phyloP scores from a whole-genome alignment of 2,329 filamentous ascomycete species.

The Dactylellina sp. region DNA sequence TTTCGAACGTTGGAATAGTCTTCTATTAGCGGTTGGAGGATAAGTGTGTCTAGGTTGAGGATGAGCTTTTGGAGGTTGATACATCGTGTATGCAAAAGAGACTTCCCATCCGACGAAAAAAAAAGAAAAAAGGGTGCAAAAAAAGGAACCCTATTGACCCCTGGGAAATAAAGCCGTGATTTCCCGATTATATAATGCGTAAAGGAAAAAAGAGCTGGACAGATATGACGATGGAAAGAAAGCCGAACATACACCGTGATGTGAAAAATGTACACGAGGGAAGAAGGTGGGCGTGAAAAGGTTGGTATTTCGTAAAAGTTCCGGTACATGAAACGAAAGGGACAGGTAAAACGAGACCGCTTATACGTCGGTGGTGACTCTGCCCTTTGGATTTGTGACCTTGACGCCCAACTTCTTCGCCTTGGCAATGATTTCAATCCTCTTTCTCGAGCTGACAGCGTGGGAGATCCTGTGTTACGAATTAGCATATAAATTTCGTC shows the following conservation, averaged over 20 bases:
- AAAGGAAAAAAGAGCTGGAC: constrained; percentile 42
- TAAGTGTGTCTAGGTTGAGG: constrained; percentile 39
- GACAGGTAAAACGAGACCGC: constrained; percentile 18
- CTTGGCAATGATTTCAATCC: constrained; percentile 95
- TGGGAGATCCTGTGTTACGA: constrained; percentile 81
- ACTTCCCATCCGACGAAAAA: constrained; percentile 52
- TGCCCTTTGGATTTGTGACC: constrained; percentile 99
- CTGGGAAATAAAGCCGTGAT: constrained; percentile 19
- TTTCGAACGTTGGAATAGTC: constrained; percentile 56
- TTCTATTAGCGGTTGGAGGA: constrained; percentile 54
- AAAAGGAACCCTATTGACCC: constrained; percentile 18
- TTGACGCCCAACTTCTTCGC: constrained; percentile 99
- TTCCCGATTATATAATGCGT: constrained; percentile 57
- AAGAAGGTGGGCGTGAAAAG: constrained; percentile 3
- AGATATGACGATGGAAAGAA: constrained; percentile 34
- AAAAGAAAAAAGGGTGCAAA: constrained; percentile 45
- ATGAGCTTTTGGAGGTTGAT: constrained; percentile 22
- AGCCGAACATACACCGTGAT: constrained; percentile 56
- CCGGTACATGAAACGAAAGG: constrained; percentile 37
- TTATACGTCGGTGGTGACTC: constrained; percentile 94
- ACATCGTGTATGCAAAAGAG: constrained; percentile 34
- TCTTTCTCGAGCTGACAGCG: constrained; percentile 98
- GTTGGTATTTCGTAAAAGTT: constrained; percentile 49
- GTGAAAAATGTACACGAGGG: constrained; percentile 54
- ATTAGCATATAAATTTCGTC: constrained; percentile 62